Percentiles rank a stretch among this genome's conserved stretches.
Evolutionary conservation across 108 stramenopile species (phyloP).

Genomic region (Cyclotella sp.): DNA sequence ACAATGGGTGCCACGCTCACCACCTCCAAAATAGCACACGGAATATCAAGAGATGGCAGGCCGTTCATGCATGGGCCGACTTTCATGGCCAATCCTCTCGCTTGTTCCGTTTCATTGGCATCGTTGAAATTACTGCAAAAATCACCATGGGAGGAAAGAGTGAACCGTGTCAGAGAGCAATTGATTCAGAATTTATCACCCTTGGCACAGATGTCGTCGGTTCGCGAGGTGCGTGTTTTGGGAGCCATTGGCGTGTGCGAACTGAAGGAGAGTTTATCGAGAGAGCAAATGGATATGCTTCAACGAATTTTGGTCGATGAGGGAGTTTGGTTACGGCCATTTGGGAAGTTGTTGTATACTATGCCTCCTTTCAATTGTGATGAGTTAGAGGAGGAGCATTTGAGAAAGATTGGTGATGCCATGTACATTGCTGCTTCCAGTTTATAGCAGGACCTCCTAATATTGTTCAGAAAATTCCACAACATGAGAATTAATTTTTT

Average conservation of each 20-base stretch:
- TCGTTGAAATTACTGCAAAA: slow-evolving; percentile 59
- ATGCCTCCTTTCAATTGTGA: slow-evolving; percentile 85
- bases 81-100: slow-evolving; percentile 88
- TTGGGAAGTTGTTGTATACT: slow-evolving; percentile 83
- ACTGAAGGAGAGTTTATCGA: slow-evolving; percentile 68
- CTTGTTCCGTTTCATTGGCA: slow-evolving; percentile 78
- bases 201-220: slow-evolving; percentile 58
- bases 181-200: slow-evolving; percentile 61
- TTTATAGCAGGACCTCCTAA: no score
- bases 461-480: no score
- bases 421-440: slow-evolving; percentile 45
- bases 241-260: slow-evolving; percentile 92
- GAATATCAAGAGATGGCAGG: slow-evolving; percentile 62
- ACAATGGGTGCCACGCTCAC: slow-evolving; percentile 81
- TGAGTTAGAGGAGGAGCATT: slow-evolving; percentile 47
- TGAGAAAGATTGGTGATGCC: slow-evolving; percentile 59
- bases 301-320: slow-evolving; percentile 65
- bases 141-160: slow-evolving; percentile 60
- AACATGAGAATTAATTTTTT: no score
- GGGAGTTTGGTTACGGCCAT: slow-evolving; percentile 87
- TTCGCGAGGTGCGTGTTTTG: slow-evolving; percentile 79
- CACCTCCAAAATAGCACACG: slow-evolving; percentile 64
- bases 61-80: slow-evolving; percentile 88
- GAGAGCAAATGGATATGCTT: slow-evolving; percentile 56
- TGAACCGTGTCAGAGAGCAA: slow-evolving; percentile 59